A percentile compares a stretch with the other conserved stretches of the same genome.
Evolutionary conservation across 352 stramenopile species (phyloP).

Genomic region (Thraustotheca clavata): DNA sequence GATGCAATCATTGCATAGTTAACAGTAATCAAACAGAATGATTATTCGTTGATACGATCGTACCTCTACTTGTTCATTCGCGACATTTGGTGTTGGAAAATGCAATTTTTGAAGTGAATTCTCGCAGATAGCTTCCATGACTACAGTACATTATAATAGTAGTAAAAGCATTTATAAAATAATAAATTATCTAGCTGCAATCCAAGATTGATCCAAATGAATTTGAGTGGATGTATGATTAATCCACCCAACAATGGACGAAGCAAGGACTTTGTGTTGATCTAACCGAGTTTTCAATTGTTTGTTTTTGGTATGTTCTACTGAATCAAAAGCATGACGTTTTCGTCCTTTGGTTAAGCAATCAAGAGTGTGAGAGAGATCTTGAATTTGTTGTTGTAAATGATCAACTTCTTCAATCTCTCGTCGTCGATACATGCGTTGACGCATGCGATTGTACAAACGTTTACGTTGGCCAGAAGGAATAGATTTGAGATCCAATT

Average conservation of each 20-base stretch:
- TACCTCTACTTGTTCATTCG: too few relatives aligned
- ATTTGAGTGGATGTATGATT: neutral
- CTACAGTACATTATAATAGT: too few relatives aligned
- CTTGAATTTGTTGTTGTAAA: neutral
- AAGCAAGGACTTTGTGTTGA: neutral
- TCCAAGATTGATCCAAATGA: neutral
- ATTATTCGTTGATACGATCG: too few relatives aligned
- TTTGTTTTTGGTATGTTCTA: neutral
- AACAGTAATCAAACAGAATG: too few relatives aligned
- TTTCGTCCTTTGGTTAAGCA: neutral
- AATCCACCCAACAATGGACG: neutral
- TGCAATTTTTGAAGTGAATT: too few relatives aligned
- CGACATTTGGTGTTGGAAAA: too few relatives aligned
- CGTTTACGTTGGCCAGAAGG: conserved; percentile 8
- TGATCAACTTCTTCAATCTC: conserved; percentile 13
- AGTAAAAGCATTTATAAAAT: too few relatives aligned
- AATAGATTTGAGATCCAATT: neutral
- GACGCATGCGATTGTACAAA: conserved; percentile 18
- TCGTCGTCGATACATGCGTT: conserved; percentile 14
- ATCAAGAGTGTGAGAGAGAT: neutral
- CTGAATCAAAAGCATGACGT: neutral
- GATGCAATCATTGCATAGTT: too few relatives aligned
- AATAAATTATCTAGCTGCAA: too few relatives aligned
- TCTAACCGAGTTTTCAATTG: conserved; percentile 1
- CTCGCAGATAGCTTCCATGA: too few relatives aligned